Conservation (phyloP, 2,329 filamentous ascomycete species). For the Fusarium sublunatum region DNA sequence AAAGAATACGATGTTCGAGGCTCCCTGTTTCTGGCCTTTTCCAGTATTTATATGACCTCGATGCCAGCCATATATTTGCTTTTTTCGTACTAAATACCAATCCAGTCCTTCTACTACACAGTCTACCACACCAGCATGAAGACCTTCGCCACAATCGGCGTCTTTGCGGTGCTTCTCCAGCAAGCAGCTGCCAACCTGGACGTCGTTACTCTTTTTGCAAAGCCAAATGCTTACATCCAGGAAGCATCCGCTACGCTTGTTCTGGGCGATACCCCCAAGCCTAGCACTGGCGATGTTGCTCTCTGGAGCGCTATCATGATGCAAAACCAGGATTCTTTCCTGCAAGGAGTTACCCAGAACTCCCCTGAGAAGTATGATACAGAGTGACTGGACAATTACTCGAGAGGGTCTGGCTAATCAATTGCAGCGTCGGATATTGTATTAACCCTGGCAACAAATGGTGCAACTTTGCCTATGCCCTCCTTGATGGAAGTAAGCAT, state of each 20-base stretch:
- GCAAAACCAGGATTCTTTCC: conserved; percentile 14
- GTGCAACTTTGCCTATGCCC: conserved; percentile 27
- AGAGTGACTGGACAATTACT: no score
- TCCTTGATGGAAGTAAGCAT: conserved; percentile 6
- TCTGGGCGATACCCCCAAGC: conserved; percentile 2
- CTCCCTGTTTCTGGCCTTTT: no score
- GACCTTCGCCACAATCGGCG: neutral
- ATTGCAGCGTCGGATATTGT: conserved; percentile 10
- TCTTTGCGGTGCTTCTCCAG: neutral
- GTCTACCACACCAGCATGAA: neutral
- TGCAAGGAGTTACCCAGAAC: conserved; percentile 21
- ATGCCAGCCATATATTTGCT: no score
- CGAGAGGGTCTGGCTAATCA: neutral
- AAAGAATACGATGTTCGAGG: no score
- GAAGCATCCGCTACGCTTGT: conserved; percentile 23
- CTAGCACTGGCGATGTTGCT: conserved; percentile 22
- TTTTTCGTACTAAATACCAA: neutral
- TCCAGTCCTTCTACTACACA: neutral
- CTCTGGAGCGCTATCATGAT: conserved; percentile 26
- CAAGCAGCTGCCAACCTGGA: conserved; percentile 8
- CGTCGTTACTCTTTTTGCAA: conserved; percentile 8
- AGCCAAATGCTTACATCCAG: conserved; percentile 4
- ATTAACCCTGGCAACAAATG: conserved; percentile 16
- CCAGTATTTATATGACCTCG: no score
- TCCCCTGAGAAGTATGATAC: conserved; percentile 8